Evolutionary conservation across 2,329 filamentous ascomycete genomes (phyloP).

Genomic region (Pyrenochaeta sp.): DNA sequence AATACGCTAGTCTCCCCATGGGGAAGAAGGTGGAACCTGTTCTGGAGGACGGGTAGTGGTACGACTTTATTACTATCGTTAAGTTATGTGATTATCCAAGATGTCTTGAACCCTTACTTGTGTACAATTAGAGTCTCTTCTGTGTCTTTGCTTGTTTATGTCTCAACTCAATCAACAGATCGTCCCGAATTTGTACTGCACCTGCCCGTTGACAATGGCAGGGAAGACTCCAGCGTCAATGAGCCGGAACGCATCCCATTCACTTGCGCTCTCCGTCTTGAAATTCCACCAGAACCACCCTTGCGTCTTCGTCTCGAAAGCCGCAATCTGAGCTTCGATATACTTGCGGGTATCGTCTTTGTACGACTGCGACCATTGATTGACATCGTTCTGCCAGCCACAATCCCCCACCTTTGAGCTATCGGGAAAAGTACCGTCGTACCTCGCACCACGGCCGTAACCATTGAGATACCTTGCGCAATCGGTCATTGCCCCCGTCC

Average conservation of each 20-base stretch:
- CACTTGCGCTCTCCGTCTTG: constrained; percentile 62
- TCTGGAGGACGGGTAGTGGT: too few species aligned
- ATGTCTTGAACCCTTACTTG: constrained; percentile 1
- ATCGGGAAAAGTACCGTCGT: constrained; percentile 62
- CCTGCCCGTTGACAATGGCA: constrained; percentile 22
- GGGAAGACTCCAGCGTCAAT: constrained; percentile 62
- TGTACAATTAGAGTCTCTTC: neutral
- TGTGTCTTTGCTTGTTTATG: neutral
- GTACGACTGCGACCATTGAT: constrained; percentile 55
- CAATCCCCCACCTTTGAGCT: constrained; percentile 63
- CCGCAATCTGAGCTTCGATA: constrained; percentile 63
- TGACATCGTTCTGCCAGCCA: constrained; percentile 57
- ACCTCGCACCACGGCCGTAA: constrained; percentile 65
- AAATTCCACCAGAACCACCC: constrained; percentile 68
- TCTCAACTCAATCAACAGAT: too few species aligned
- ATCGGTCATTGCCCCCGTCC: constrained; percentile 72
- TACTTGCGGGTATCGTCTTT: constrained; percentile 59
- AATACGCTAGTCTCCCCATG: too few species aligned
- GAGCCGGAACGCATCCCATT: constrained; percentile 62
- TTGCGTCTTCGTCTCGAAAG: constrained; percentile 59
- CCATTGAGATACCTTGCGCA: constrained; percentile 63
- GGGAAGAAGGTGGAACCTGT: too few species aligned
- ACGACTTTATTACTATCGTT: too few species aligned
- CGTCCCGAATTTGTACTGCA: constrained; percentile 29
- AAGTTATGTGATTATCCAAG: too few species aligned